phyloP scores from a whole-genome alignment of 2,329 filamentous ascomycete species.

The Leptodontidium sp. region DNA sequence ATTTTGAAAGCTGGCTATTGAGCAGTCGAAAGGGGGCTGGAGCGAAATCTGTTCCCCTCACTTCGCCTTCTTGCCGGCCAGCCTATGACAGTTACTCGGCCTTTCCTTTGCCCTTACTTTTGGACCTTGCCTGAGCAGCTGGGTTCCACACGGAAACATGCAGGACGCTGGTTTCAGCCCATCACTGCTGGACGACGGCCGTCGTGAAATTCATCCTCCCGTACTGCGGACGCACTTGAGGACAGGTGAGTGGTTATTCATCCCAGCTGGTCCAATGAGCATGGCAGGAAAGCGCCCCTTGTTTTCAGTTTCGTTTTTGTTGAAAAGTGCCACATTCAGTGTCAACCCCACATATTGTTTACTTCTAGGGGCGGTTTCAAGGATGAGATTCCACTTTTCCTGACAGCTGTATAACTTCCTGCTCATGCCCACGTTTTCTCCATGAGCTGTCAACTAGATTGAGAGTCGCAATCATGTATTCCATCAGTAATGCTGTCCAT shows the following conservation, averaged over 20 bases:
- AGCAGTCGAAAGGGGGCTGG: conserved; percentile 17
- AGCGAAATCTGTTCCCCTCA: neutral
- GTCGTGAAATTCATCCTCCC: conserved; percentile 18
- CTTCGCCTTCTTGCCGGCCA: neutral
- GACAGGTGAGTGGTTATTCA: neutral
- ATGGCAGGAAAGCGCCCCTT: neutral
- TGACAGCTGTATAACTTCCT: conserved; percentile 22
- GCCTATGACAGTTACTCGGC: neutral
- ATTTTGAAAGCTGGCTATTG: neutral
- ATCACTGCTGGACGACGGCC: neutral
- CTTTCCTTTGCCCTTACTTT: neutral
- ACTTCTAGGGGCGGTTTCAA: conserved; percentile 6
- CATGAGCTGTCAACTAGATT: conserved; percentile 29
- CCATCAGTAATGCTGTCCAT: conserved; percentile 23
- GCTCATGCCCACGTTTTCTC: conserved; percentile 32
- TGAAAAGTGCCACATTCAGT: neutral
- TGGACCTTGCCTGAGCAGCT: neutral
- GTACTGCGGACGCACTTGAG: neutral
- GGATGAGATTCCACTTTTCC: conserved; percentile 1
- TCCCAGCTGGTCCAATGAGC: neutral
- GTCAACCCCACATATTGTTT: conserved; percentile 17
- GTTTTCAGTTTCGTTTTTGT: conserved; percentile 1
- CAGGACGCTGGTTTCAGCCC: conserved; percentile 27
- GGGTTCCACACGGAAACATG: conserved; percentile 27
- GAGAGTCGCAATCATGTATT: conserved; percentile 27